Evolutionary conservation across 2,329 filamentous ascomycete species (phyloP), one percentile per base, ranked within the genome.

Genomic region (Penicillium digitatum): DNA sequence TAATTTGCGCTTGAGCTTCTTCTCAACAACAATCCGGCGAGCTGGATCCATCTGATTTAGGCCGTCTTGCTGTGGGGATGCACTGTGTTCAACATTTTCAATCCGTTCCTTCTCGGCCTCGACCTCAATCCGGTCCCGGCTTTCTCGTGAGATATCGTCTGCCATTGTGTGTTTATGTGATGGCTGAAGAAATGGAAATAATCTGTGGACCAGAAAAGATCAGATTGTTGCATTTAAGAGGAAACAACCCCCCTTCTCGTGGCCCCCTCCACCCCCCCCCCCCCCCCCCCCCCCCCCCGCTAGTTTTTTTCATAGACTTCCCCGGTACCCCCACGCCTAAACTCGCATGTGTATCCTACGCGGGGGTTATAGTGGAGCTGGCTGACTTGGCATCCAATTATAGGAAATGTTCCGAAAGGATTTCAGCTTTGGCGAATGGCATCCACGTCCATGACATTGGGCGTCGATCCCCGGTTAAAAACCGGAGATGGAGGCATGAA

Each of bases 1-100:
- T 3, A 67, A 64, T 55, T 67, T 67, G 18, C 63, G 58, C 58
- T 64, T 67, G 43, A 67, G 56, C 18, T 46, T 56, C 59, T 67
- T 67, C 58, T 67, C 65, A 5, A 66, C 63, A 27, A 54, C 55
- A 10, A 47, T 43, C 29, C 64, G 61, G 11, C 59, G 61, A 44
- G 59, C 62, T 27, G 64, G 64, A 40, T 66, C 63, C 35, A 64
- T 64, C 35, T 57, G 60, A 34, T 53, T 43, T 3, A 55, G 11
- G 8, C 39, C 48, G 49, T 54, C 52, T 22, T 48, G 32, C 31
- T 43, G 26, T 18, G 52, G 55, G 8, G 49, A 39, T 37, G 58
- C 47, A 20, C 62, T 57, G 57, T 63, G 56, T 35, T 63, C 62
- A 44, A 61, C 53, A 47, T 61, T 62, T 34, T 62, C 62, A 40